These are phyloP conservation scores for Cytidiella melzeri DNA, from an alignment of 768 basidiomycete species.

Conservation along the genomic window DNA sequence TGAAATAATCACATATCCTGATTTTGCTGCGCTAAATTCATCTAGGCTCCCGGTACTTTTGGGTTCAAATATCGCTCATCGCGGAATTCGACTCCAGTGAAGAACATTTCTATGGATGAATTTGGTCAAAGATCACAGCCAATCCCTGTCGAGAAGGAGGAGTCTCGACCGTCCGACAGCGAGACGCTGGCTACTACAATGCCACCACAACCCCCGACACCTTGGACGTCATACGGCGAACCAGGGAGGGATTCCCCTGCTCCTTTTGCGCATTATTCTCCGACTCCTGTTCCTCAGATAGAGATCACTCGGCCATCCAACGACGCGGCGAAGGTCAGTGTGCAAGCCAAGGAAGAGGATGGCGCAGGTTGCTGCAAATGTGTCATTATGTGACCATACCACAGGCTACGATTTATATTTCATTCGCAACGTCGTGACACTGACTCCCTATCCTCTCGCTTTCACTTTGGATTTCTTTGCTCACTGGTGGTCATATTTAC, in stretches of 20 bases:
- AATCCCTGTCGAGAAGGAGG: slow-evolving; percentile 15
- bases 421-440: neutral
- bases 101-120: slow-evolving; percentile 58
- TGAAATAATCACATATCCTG: neutral
- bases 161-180: slow-evolving; percentile 14
- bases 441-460: neutral
- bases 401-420: neutral
- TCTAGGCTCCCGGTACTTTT: slow-evolving; percentile 77
- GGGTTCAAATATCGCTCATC: slow-evolving; percentile 66
- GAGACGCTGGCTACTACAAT: slow-evolving; percentile 18
- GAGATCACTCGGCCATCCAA: slow-evolving; percentile 14
- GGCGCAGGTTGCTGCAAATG: slow-evolving; percentile 74
- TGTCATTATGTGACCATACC: slow-evolving; percentile 65
- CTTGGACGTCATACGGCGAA: neutral
- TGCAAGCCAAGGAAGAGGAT: slow-evolving; percentile 39
- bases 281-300: slow-evolving; percentile 7
- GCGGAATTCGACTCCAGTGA: slow-evolving; percentile 19
- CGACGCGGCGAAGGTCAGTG: slow-evolving; percentile 22
- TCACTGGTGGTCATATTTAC: neutral
- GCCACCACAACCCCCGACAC: neutral
- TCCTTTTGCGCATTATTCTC: slow-evolving; percentile 57
- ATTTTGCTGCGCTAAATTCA: too few relatives aligned
- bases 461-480: slow-evolving; percentile 1
- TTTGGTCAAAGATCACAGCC: slow-evolving; percentile 42
- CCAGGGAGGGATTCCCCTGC: slow-evolving; percentile 44